These are phyloP conservation scores for Arabidopsis lyrata DNA, from an alignment of 441 rosid genomes.

Conservation along the genomic window DNA sequence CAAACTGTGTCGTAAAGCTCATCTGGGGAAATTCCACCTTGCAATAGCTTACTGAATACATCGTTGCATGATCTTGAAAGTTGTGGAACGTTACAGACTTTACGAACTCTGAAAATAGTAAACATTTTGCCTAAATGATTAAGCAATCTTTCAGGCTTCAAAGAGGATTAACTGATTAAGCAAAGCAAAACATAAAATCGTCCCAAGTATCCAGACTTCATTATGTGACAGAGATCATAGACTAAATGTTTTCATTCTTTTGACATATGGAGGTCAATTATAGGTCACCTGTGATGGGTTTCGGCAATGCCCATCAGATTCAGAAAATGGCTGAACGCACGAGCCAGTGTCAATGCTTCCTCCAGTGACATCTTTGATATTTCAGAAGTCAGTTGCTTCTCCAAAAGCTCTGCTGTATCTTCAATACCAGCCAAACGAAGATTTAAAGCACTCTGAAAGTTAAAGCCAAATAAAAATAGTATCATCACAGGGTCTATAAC, in stretches of 20 bases:
- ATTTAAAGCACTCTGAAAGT: constrained; percentile 84
- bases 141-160: constrained; percentile 4
- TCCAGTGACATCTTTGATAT: constrained; percentile 85
- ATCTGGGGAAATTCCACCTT: constrained; percentile 78
- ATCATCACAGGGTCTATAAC: background rate
- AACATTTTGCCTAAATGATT: constrained; percentile 29
- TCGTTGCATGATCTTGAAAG: constrained; percentile 89
- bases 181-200: constrained; percentile 10
- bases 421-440: constrained; percentile 88
- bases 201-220: constrained; percentile 12
- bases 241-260: background rate
- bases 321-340: constrained; percentile 91
- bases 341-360: constrained; percentile 90
- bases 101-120: constrained; percentile 69
- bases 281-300: constrained; percentile 83
- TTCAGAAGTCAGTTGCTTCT: constrained; percentile 82
- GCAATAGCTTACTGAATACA: constrained; percentile 76
- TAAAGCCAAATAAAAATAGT: constrained; percentile 5
- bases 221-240: background rate
- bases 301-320: constrained; percentile 95
- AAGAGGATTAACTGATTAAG: background rate
- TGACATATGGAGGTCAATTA: constrained; percentile 7
- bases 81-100: constrained; percentile 57
- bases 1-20: constrained; percentile 84
- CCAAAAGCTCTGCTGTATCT: constrained; percentile 80